phyloP scores from a whole-genome alignment of 2,329 filamentous ascomycete species.

The Cladobotryum protrusum region DNA sequence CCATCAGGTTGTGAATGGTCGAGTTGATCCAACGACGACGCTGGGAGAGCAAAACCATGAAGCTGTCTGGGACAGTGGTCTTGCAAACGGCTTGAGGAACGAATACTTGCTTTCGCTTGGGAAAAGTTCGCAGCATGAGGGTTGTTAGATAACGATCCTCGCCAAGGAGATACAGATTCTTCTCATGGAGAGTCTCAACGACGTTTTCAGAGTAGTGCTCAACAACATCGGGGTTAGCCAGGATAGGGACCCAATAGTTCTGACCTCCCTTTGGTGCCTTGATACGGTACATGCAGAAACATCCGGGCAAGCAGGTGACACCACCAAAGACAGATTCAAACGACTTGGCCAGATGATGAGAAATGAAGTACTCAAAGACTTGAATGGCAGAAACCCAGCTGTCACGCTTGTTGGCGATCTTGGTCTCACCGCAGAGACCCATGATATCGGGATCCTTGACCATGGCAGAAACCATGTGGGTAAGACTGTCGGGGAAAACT shows the following conservation, averaged over 20 bases:
- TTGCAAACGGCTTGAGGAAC: slow-evolving; percentile 98
- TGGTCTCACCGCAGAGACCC: slow-evolving; percentile 97
- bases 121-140: slow-evolving; percentile 97
- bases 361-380: slow-evolving; percentile 99
- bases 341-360: slow-evolving; percentile 91
- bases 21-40: slow-evolving; percentile 98
- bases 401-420: slow-evolving; percentile 96
- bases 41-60: slow-evolving; percentile 88
- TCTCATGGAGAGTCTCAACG: slow-evolving; percentile 95
- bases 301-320: slow-evolving; percentile 96
- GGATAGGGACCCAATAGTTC: slow-evolving; percentile 98
- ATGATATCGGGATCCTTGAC: slow-evolving; percentile 99
- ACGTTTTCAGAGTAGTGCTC: slow-evolving; percentile 99
- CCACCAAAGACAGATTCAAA: slow-evolving; percentile 98
- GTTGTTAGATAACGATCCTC: slow-evolving; percentile 95
- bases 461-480: slow-evolving; percentile 99
- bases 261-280: slow-evolving; percentile 97
- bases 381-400: slow-evolving; percentile 98
- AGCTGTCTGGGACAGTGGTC: slow-evolving; percentile 89
- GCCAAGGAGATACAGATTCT: slow-evolving; percentile 85
- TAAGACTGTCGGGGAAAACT: slow-evolving; percentile 95
- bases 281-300: slow-evolving; percentile 99
- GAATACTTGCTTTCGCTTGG: slow-evolving; percentile 97
- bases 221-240: slow-evolving; percentile 96
- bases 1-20: slow-evolving; percentile 97